Conservation (phyloP, 495 filamentous ascomycete species). For the Oleoguttula mirabilis region DNA sequence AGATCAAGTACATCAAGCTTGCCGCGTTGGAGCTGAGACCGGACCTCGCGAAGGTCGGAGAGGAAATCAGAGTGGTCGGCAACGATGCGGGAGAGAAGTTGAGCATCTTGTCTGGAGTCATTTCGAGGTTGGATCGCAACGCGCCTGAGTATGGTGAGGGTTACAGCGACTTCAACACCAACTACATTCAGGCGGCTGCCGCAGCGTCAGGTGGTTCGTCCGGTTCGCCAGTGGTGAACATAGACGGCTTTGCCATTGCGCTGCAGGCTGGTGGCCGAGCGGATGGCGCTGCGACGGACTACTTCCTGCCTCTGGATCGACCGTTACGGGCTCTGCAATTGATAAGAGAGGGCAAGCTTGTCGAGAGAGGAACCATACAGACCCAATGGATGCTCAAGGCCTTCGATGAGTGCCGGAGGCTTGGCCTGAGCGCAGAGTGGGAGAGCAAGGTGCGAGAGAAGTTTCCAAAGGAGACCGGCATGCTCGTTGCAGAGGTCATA, state of each 20-base stretch:
- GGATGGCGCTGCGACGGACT: constrained; percentile 93
- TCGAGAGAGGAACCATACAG: constrained; percentile 90
- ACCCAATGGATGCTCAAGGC: constrained; percentile 94
- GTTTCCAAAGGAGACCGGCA: constrained; percentile 87
- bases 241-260: constrained; percentile 84
- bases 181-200: constrained; percentile 96
- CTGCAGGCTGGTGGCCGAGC: constrained; percentile 88
- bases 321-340: constrained; percentile 77
- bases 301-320: constrained; percentile 88
- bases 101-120: constrained; percentile 94
- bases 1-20: constrained; percentile 92
- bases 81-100: constrained; percentile 99
- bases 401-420: constrained; percentile 89
- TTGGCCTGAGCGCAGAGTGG: constrained; percentile 76
- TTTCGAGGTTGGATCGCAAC: constrained; percentile 89
- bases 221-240: constrained; percentile 91
- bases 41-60: constrained; percentile 66
- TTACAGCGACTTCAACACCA: constrained; percentile 98
- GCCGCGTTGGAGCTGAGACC: constrained; percentile 67
- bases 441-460: constrained; percentile 67
- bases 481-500: constrained; percentile 93
- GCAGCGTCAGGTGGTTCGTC: constrained; percentile 94
- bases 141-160: constrained; percentile 97
- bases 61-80: constrained; percentile 91
- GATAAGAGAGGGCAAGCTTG: constrained; percentile 58